Evolutionary conservation across 805 yeast genomes (phyloP), one percentile per base, ranked within the genome.

Genomic region (Alloascoidea hylecoeti): DNA sequence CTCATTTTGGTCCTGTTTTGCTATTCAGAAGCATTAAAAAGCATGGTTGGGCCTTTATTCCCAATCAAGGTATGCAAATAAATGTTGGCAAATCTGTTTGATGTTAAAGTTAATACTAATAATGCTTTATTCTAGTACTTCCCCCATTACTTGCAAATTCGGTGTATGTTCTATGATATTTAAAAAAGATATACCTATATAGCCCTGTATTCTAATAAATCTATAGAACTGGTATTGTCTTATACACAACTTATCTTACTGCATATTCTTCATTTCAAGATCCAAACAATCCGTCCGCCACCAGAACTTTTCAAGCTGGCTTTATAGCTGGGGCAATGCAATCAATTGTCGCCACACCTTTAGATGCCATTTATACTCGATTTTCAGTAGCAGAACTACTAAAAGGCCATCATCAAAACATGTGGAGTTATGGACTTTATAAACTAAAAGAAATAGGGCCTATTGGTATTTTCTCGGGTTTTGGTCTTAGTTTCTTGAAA

Each of bases 111-210:
- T 36, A 3, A 6, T 36, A 6, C 17, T 18, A 32, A 27, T 16
- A 14, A 15, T 12, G 13, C 15, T 16, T 4, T 5, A 3, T 14
- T 27, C 49, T 58, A 37, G 76, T 86, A 1, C 56, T 88, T 16
- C 97, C 96, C 2, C 97, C 96, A 1, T 58, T 89, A 34, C 43
- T 88, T 1, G 94, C 94, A 13, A 89, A 89, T 52, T 80, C 94
- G 13, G 78, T 80, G n/a, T 46, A 46, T 17, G 46, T 35, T 12
- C n/a, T 6, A 18, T 5, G 13, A n/a, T n/a, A n/a, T n/a, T n/a
- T n/a, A n/a, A n/a, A n/a, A n/a, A n/a, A n/a, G n/a, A n/a, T n/a
- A n/a, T n/a, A n/a, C n/a, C n/a, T n/a, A n/a, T n/a, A n/a, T n/a
- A n/a, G n/a, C n/a, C n/a, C n/a, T n/a, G 17, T 6, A 4, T 16